Conservation (phyloP, 306 rosid species). For the Dicorynia guianensis region DNA sequence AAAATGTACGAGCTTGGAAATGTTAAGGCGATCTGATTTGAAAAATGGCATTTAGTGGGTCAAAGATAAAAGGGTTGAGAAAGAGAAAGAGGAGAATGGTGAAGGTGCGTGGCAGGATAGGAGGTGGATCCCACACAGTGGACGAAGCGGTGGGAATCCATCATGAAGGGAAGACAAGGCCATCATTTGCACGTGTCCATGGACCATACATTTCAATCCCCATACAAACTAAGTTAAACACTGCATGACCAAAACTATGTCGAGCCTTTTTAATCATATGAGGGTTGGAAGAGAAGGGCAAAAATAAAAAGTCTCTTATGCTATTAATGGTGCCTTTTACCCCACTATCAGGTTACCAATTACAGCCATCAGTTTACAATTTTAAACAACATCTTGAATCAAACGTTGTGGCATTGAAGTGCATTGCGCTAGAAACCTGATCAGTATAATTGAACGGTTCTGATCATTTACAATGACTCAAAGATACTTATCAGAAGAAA, state of each 20-base stretch:
- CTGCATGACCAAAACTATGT: conserved; percentile 3
- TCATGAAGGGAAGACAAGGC: conserved; percentile 69
- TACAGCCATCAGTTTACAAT: too few species aligned
- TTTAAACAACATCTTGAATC: too few species aligned
- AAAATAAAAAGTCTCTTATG: too few species aligned
- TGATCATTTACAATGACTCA: too few species aligned
- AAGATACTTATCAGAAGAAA: too few species aligned
- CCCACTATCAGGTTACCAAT: too few species aligned
- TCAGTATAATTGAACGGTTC: too few species aligned
- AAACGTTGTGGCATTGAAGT: too few species aligned
- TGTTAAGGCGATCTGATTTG: conserved; percentile 6
- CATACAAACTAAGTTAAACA: conserved; percentile 33
- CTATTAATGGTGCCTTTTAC: too few species aligned
- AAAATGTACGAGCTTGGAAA: conserved; percentile 1
- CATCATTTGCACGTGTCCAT: conserved; percentile 93
- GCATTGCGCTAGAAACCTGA: too few species aligned
- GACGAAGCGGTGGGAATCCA: conserved; percentile 81
- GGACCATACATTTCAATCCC: conserved; percentile 61
- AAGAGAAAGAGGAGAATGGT: not conserved
- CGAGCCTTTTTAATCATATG: conserved; percentile 37
- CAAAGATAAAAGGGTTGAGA: conserved; percentile 51
- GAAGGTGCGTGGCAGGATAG: conserved; percentile 53
- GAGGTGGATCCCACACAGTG: conserved; percentile 75
- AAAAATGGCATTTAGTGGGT: conserved; percentile 54
- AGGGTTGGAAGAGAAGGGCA: not conserved